A percentile compares a stretch with the other conserved stretches of the same genome.
Conservation (phyloP, 768 basidiomycete species). For the Hysterangium stoloniferum region DNA sequence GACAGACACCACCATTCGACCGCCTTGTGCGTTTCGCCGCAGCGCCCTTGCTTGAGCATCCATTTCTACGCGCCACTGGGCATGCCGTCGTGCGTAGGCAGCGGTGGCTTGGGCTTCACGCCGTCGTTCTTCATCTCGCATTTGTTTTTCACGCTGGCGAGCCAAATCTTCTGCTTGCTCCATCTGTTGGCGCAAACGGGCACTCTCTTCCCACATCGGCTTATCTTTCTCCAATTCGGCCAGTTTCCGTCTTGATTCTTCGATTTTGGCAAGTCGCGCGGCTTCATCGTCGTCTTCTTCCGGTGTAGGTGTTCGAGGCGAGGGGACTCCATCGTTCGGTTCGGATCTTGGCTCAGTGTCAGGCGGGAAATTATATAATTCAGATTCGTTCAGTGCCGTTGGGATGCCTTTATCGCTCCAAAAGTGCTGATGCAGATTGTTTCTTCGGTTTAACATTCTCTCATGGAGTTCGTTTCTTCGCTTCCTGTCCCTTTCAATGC, state of each 20-base stretch:
- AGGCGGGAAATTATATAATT: background rate
- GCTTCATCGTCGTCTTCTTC: constrained; percentile 29
- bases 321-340: constrained; percentile 3
- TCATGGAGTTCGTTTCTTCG: constrained; percentile 34
- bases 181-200: constrained; percentile 34
- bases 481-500: constrained; percentile 33
- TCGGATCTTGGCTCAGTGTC: background rate
- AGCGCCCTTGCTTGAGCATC: constrained; percentile 32
- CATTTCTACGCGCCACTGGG: constrained; percentile 23
- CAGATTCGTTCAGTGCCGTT: background rate
- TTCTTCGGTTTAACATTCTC: constrained; percentile 31
- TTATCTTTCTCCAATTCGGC: constrained; percentile 58
- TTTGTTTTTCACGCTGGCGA: constrained; percentile 29
- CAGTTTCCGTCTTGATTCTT: constrained; percentile 59
- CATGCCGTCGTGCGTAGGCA: constrained; percentile 23
- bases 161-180: constrained; percentile 25
- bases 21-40: constrained; percentile 37
- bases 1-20: constrained; percentile 47
- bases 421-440: constrained; percentile 31
- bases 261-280: constrained; percentile 37
- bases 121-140: constrained; percentile 17
- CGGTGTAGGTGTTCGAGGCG: background rate
- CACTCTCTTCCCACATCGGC: constrained; percentile 53
- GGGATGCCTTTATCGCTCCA: constrained; percentile 29
- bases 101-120: constrained; percentile 16